Base-by-base conservation (phyloP, 164 flowering plant species). In the Santalum album region DNA sequence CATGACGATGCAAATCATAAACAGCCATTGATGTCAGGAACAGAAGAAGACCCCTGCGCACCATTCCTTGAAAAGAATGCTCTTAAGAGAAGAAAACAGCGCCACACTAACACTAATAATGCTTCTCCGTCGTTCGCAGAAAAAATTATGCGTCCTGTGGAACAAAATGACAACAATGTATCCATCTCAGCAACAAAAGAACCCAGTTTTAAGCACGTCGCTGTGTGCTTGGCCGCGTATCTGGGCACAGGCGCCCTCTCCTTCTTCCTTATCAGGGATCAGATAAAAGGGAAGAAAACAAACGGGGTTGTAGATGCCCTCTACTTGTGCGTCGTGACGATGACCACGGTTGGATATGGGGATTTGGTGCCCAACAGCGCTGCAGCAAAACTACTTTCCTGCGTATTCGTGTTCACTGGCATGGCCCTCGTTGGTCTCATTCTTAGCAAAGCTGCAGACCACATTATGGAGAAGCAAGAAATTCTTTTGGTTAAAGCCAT, bases 311-410 rank as follows among this genome's bases (percentile, higher is more conserved):
- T 90, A 12, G 97, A 90, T 66, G 77, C 97, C 1, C 27, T 85
- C 0, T 90, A 90, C 60, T 81, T 90, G 58, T 85, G 86, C 58
- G 65, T 85, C 43, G 96, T 87, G 51, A 90, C 96, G 42, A 87
- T 90, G 98, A 85, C 95, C 18, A 85, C 96, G 1, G 90, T 85
- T 36, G 98, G 98, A 14, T 90, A 87, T 58, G 96, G 98, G 14
- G 98, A 90, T 51, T 80, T 87, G 10, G 91, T 85, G 1, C 96
- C 98, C 0, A 56, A 73, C 12, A 80, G 73, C 53, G 34, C 32
- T 0, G 14, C 72, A 11, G 58, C 90, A 4, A 87, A 90, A 65
- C 63, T 82, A 12, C 78, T 90, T 12, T 87, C 91, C 2, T 83
- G 91, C 53, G 65, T 69, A 27, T 85, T 79, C 61, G 98, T 90